Base-by-base conservation (phyloP, 768 basidiomycete species). In the Terana coerulea region DNA sequence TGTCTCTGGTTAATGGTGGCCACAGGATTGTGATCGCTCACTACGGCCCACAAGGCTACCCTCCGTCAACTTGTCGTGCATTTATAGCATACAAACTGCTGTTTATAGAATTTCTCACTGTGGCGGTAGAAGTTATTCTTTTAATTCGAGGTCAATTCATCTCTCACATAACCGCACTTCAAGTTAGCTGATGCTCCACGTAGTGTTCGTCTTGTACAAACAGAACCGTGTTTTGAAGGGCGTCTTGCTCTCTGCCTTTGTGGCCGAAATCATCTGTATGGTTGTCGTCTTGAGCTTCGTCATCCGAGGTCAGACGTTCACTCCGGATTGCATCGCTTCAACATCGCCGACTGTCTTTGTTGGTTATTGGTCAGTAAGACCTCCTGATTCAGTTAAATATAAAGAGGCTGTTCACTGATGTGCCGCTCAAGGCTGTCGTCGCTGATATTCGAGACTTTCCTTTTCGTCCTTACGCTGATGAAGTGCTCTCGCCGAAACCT, bases 141-240 rank as follows among this genome's bases (percentile, higher is more conserved):
- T 12, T 47, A 2, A 33, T 52, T 25, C 31, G 51, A 43, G 9
- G 44, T 52, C 12, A 4, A 25, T 28, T 17, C 6, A 15, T 7
- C 15, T 51, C 17, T 39, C 35, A 19, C 26, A 51, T 3, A 19
- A 8, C 5, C 9, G 21, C 9, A 45, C 25, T 4, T 30, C 17
- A 17, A n/a, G 29, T 44, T 14, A 5, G 50, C 22, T 40, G 22
- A 31, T 30, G 47, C 24, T 12, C 17, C 15, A 3, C 3, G 31
- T 24, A 53, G 52, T 53, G 14, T 53, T 47, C 33, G 39, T 48
- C 2, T 22, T 53, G 17, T 53, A 53, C 52, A 53, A 53, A 39
- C 52, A 40, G n/a, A 53, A 48, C 29, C 36, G 44, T 14, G 2
- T 53, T 3, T 39, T 53, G 2, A 37, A 47, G 19, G 35, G 17